Evolutionary conservation across 441 rosid species (phyloP).

Genomic region (Euphorbia schlechtendalii): DNA sequence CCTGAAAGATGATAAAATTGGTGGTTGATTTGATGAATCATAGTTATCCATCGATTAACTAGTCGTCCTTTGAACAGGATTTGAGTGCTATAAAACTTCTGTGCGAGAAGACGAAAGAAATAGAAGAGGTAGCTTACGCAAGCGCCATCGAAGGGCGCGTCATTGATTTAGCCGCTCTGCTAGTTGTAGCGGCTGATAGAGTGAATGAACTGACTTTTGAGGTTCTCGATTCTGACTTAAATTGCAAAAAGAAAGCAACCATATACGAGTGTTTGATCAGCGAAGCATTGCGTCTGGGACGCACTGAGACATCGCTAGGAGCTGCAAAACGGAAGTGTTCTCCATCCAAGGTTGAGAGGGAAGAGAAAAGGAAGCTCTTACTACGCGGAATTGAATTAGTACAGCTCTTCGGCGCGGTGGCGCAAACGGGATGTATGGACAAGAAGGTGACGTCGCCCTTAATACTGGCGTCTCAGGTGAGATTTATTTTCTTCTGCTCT

Average conservation of each 20-base stretch:
- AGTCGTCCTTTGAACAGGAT: conserved; percentile 31
- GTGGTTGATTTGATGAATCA: neutral
- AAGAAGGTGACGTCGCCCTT: conserved; percentile 45
- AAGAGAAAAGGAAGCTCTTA: conserved; percentile 44
- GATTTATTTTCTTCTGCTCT: neutral
- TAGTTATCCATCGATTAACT: neutral
- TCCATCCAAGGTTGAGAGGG: conserved; percentile 24
- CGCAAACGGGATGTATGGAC: conserved; percentile 23
- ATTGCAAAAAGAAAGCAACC: conserved; percentile 39
- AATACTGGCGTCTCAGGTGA: conserved; percentile 45
- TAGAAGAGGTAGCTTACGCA: conserved; percentile 48
- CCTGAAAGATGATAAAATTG: neutral
- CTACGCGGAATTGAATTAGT: conserved; percentile 65
- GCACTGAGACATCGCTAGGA: conserved; percentile 17
- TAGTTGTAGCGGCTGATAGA: conserved; percentile 49
- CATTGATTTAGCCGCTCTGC: conserved; percentile 46
- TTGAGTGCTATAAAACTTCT: conserved; percentile 49
- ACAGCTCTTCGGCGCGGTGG: conserved; percentile 58
- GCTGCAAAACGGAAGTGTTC: conserved; percentile 19
- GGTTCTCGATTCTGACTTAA: conserved; percentile 32
- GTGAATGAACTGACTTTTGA: conserved; percentile 37
- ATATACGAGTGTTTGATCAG: conserved; percentile 51
- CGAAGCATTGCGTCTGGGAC: conserved; percentile 42
- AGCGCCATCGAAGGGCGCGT: conserved; percentile 47
- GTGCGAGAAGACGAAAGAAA: conserved; percentile 50